phyloP scores from a whole-genome alignment of 768 basidiomycete species.

The Boletus rubescentipes region DNA sequence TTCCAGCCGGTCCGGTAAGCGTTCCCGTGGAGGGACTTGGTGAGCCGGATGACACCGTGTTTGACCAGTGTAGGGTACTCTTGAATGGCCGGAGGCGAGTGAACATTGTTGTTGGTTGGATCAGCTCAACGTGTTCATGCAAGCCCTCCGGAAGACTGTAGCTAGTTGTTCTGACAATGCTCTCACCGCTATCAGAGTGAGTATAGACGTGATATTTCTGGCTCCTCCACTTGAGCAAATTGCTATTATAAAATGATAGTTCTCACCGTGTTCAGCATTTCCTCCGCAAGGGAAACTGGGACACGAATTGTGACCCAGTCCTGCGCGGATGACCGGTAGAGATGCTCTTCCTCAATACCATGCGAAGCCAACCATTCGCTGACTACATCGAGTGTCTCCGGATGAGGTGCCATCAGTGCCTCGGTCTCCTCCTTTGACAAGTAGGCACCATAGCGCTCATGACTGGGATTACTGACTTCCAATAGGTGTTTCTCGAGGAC shows the following conservation, averaged over 20 bases:
- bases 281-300: constrained; percentile 58
- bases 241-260: neutral
- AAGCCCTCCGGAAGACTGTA: constrained; percentile 65
- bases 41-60: constrained; percentile 1
- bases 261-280: constrained; percentile 69
- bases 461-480: constrained; percentile 58
- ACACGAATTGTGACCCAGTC: constrained; percentile 68
- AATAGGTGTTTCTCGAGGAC: constrained; percentile 51
- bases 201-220: constrained; percentile 67
- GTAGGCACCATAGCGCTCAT: constrained; percentile 53
- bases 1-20: constrained; percentile 34
- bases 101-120: constrained; percentile 76
- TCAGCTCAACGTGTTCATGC: constrained; percentile 59
- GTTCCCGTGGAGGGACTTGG: constrained; percentile 1
- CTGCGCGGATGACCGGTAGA: constrained; percentile 58
- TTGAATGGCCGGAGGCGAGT: constrained; percentile 44
- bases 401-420: constrained; percentile 55
- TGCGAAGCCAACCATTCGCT: constrained; percentile 60
- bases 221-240: neutral
- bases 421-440: constrained; percentile 69
- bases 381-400: constrained; percentile 51
- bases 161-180: constrained; percentile 61
- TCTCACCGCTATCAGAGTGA: constrained; percentile 51
- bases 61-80: constrained; percentile 39
- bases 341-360: constrained; percentile 48